Evolutionary conservation across 352 stramenopile genomes (phyloP), one percentile per base, ranked within the genome.

Genomic region (Globisporangium mamillatum): DNA sequence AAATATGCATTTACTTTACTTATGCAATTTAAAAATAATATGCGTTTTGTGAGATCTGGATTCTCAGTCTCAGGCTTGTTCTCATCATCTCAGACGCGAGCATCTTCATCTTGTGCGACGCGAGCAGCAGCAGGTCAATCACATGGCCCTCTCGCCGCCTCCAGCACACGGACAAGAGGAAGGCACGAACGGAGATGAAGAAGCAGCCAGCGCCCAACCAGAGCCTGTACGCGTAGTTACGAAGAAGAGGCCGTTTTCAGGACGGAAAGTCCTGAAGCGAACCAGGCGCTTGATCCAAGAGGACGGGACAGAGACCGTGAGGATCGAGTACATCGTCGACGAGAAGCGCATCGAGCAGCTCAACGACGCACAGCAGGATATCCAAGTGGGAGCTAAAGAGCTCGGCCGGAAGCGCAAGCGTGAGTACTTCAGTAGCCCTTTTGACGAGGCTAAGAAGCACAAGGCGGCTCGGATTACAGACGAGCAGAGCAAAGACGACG

Each of bases 221-320:
- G 18, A 10, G 44, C 16, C 18, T 22, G 16, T 14, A 52, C 9
- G 44, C 5, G 44, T 18, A 52, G 14, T 16, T 4, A 1, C 18
- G 18, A 52, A 52, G 44, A 52, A 9, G 41, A 48, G 18, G 18
- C 4, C 18, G 18, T 22, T 52, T 20, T 14, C 16, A 12, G 44
- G 44, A 22, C 44, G 44, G 4, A 52, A 55, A 55, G 48, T 55
- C n/a, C 48, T 55, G 48, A 55, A 55, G n/a, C 48, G 48, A 29
- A 27, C 48, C n/a, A 29, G 5, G 48, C 48, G 48, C 16, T 10
- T 27, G n/a, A 55, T 55, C 48, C n/a, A 55, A 27, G 22, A 55
- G 9, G n/a, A 55, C 48, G 48, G 48, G 48, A 55, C 48, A 2
- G 48, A 55, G n/a, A 55, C 48, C 22, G 48, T 55, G n/a, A 55